phyloP scores from a whole-genome alignment of 73 alveolate species.

The Urostyla sp. region DNA sequence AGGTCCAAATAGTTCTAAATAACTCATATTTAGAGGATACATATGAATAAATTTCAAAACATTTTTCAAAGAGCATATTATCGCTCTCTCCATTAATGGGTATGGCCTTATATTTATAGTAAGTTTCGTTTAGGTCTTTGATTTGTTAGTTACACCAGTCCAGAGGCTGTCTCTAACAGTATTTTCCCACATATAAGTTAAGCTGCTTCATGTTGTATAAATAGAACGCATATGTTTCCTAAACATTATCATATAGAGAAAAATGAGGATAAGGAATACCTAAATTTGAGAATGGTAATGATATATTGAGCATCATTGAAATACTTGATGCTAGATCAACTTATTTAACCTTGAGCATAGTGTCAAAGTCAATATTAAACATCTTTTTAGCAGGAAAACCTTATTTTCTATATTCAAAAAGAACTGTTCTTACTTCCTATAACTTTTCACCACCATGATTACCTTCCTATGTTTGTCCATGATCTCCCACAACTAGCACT shows the following conservation, averaged over 20 bases:
- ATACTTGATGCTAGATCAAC: neutral
- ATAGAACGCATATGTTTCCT: neutral
- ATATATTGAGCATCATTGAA: neutral
- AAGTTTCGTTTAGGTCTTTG: neutral
- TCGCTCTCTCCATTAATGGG: neutral
- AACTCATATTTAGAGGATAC: no score
- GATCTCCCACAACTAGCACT: conserved; percentile 70
- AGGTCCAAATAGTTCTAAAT: neutral
- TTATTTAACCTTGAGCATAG: neutral
- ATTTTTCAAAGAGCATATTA: neutral
- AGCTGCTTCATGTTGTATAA: neutral
- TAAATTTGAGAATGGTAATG: neutral
- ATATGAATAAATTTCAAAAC: neutral
- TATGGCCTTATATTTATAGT: no score
- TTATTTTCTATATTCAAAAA: conserved; percentile 56
- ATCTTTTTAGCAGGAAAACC: neutral
- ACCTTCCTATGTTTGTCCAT: conserved; percentile 74
- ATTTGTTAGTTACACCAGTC: neutral
- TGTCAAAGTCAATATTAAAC: no score
- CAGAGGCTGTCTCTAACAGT: neutral
- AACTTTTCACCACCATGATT: conserved; percentile 71
- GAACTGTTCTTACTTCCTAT: conserved; percentile 36
- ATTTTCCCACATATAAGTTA: neutral
- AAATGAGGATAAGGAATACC: neutral
- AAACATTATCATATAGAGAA: neutral